phyloP scores from a whole-genome alignment of 495 filamentous ascomycete genomes.

The Aspergillus taichungensis region DNA sequence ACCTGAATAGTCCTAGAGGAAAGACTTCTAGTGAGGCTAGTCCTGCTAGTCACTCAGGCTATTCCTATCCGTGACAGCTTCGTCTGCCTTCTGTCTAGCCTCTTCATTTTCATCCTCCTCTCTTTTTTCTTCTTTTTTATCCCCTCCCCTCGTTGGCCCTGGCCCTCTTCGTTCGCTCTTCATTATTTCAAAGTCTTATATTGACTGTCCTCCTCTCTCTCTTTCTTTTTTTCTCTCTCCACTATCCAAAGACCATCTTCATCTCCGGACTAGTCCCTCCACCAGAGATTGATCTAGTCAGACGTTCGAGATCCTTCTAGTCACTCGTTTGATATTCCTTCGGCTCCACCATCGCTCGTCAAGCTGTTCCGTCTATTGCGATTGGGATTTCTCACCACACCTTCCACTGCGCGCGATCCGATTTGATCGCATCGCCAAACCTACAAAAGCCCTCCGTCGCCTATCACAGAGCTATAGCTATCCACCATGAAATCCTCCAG shows the following conservation, averaged over 20 bases:
- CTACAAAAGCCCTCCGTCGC: neutral
- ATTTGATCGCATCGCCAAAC: neutral
- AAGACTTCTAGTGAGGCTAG: too few species aligned
- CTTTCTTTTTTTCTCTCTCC: neutral
- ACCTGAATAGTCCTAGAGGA: too few species aligned
- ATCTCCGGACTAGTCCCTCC: too few species aligned
- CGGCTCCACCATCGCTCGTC: neutral
- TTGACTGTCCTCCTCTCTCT: slow-evolving; percentile 10
- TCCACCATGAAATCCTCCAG: slow-evolving; percentile 25
- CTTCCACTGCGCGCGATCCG: neutral
- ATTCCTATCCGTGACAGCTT: too few species aligned
- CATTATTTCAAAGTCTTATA: too few species aligned
- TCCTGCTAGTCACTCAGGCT: too few species aligned
- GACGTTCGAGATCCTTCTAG: too few species aligned
- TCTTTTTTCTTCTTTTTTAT: neutral
- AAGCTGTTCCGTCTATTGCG: slow-evolving; percentile 1
- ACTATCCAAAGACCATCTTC: too few species aligned
- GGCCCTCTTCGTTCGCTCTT: neutral
- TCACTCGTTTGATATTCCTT: too few species aligned
- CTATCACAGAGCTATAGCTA: neutral
- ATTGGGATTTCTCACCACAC: too few species aligned
- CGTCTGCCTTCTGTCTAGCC: neutral
- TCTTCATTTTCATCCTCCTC: neutral
- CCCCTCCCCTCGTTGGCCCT: neutral
- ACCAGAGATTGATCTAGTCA: too few species aligned